Evolutionary conservation across 1,284 basidiomycete species (phyloP), one percentile per base, ranked within the genome.

Genomic region (Heliocybe sulcata): DNA sequence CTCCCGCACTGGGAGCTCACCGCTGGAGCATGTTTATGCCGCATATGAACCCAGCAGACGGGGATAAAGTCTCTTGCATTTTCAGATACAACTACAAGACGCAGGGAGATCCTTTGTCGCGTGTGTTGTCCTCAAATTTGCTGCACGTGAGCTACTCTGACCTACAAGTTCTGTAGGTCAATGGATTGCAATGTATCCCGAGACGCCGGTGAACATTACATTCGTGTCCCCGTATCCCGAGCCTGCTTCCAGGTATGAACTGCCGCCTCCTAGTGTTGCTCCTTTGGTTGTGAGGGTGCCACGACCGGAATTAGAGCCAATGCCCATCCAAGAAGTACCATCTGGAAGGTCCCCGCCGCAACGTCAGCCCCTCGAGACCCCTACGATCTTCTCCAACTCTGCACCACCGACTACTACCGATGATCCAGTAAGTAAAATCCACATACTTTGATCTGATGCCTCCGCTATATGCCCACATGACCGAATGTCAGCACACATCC

Each of bases 31-130:
- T 55, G 27, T 59, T 65, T 31, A 56, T 64, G 35, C 35, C 29
- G 3, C 45, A 29, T 9, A 57, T 55, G 2, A 42, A 55, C 14
- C 31, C 35, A 35, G 29, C 22, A 25, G 59, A 63, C 52, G 51
- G 25, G 26, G 33, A 62, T 8, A 48, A 29, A 10, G 57, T 60
- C 27, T 65, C 65, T 20, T 64, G 61, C 52, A 61, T 69, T 4
- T 69, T 69, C 53, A 63, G 64, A 53, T 69, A 63, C 58, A 61
- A 68, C 56, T 68, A 66, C 54, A 57, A 60, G 29, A 56, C n/a
- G 12, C 53, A 59, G 11, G 67, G 67, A n/a, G 57, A 65, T n/a
- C 67, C 67, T 2, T 61, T 51, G 1, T 59, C 56, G 23, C 65
- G 67, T 68, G 57, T n/a, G 66, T 62, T 20, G 6, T 55, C 10